Evolutionary conservation across 2,329 filamentous ascomycete species (phyloP).

Genomic region (Alternaria gansuensis): DNA sequence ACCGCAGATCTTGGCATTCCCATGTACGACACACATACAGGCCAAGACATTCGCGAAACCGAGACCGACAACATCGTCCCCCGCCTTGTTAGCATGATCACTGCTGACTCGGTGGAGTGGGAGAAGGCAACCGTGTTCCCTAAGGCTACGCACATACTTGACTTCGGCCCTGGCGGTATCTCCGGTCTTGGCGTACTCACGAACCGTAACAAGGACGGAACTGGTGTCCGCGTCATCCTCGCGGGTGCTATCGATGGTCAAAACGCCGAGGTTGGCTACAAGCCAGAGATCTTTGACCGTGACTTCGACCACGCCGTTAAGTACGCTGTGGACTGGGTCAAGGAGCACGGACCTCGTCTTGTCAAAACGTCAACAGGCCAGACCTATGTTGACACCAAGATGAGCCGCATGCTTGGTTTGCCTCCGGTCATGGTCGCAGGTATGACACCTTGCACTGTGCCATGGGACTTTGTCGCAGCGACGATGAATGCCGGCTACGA

Average conservation of each 20-base stretch:
- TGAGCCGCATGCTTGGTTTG: slow-evolving; percentile 58
- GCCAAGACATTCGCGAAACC: slow-evolving; percentile 79
- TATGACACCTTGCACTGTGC: slow-evolving; percentile 60
- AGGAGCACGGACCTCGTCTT: slow-evolving; percentile 91
- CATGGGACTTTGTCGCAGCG: slow-evolving; percentile 62
- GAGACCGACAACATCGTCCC: slow-evolving; percentile 80
- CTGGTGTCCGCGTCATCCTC: slow-evolving; percentile 93
- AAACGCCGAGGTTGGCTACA: slow-evolving; percentile 92
- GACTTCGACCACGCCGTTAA: slow-evolving; percentile 95
- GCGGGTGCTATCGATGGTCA: slow-evolving; percentile 93
- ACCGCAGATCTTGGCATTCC: slow-evolving; percentile 78
- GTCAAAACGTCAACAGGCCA: slow-evolving; percentile 88
- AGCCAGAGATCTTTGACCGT: slow-evolving; percentile 95
- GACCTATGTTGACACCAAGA: slow-evolving; percentile 92
- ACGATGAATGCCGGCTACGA: slow-evolving; percentile 63
- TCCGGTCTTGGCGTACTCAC: slow-evolving; percentile 95
- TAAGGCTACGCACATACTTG: slow-evolving; percentile 89
- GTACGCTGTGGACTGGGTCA: slow-evolving; percentile 96
- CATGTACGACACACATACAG: slow-evolving; percentile 81
- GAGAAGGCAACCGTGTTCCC: slow-evolving; percentile 93
- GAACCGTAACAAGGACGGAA: slow-evolving; percentile 99
- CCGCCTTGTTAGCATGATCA: slow-evolving; percentile 88
- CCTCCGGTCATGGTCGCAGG: slow-evolving; percentile 60
- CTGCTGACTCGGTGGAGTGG: slow-evolving; percentile 93
- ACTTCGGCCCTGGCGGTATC: slow-evolving; percentile 96